Base-by-base conservation (phyloP, 1,284 basidiomycete genomes). In the Caloboletus inedulis region DNA sequence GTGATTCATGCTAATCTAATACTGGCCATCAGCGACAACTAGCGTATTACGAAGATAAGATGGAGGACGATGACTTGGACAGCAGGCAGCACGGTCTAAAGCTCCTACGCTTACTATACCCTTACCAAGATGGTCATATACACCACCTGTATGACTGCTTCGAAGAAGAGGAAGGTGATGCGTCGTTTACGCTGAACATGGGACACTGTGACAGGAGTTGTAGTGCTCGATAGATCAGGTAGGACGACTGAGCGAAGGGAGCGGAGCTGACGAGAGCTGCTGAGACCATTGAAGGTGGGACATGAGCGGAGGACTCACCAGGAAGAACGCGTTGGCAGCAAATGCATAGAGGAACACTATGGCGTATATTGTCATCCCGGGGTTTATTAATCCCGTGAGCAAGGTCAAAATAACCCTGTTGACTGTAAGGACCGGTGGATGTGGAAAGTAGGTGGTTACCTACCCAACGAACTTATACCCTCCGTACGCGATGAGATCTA, bases 391-490 rank as follows among this genome's bases (percentile, higher is more conserved):
- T 7, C 81, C 80, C 1, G 80, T 79, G 0, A 87, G 64, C 7
- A 93, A 69, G 1, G 85, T 84, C 14, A 85, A 67, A 53, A 92
- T 90, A 16, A 92, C 87, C 3, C 89, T 91, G 61, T 45, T 16
- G 30, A 43, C 29, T 13, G 29, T 54, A 43, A 57, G 23, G 19
- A 34, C 21, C 7, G 5, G 33, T 18, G 13, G 10, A 27, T 13
- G 4, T 12, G n/a, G 13, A 18, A 12, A 30, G 9, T 19, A 30
- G 39, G 9, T 35, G 33, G 40, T 13, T 7, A 68, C 79, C 19
- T 59, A 93, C 91, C 93, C 94, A 42, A 98, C 92, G 64, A 99
- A 99, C 69, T 99, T 99, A 76, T 99, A 99, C 0, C 97, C 96
- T 5, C 88, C 89, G 67, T 98, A 99, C 43, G 81, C 89, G 54